phyloP scores from a whole-genome alignment of 2,329 filamentous ascomycete genomes.

The Talaromyces funiculosus region DNA sequence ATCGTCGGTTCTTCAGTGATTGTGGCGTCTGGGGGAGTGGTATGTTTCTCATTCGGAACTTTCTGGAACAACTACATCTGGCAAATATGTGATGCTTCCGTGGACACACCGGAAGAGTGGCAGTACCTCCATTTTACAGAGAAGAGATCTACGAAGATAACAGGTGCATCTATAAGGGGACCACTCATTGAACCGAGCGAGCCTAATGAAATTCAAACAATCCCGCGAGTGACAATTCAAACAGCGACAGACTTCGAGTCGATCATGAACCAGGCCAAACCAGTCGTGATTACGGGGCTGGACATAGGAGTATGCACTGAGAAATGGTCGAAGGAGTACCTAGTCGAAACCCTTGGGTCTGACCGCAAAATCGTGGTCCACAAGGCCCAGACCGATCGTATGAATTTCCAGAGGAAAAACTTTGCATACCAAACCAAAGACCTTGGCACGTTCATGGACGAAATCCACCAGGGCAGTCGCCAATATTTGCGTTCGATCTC shows the following conservation, averaged over 20 bases:
- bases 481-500: conserved; percentile 79
- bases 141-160: conserved; percentile 14
- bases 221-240: conserved; percentile 51
- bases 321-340: conserved; percentile 64
- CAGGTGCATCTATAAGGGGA: conserved; percentile 5
- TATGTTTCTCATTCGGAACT: conserved; percentile 86
- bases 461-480: conserved; percentile 53
- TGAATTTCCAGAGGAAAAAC: conserved; percentile 81
- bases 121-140: conserved; percentile 20
- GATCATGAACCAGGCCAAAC: conserved; percentile 54
- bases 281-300: conserved; percentile 60
- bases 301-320: conserved; percentile 62
- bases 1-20: conserved; percentile 49
- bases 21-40: conserved; percentile 72
- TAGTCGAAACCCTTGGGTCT: conserved; percentile 56
- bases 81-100: conserved; percentile 35
- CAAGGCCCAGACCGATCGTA: conserved; percentile 57
- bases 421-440: conserved; percentile 66
- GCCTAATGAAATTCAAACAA: conserved; percentile 20
- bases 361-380: conserved; percentile 68
- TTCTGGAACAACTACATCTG: conserved; percentile 68
- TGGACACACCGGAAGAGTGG: conserved; percentile 28
- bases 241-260: conserved; percentile 54
- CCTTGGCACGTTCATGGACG: conserved; percentile 62
- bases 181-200: conserved; percentile 16